Base-by-base conservation (phyloP, 768 basidiomycete genomes). In the Rhizopogon vesiculosus region DNA sequence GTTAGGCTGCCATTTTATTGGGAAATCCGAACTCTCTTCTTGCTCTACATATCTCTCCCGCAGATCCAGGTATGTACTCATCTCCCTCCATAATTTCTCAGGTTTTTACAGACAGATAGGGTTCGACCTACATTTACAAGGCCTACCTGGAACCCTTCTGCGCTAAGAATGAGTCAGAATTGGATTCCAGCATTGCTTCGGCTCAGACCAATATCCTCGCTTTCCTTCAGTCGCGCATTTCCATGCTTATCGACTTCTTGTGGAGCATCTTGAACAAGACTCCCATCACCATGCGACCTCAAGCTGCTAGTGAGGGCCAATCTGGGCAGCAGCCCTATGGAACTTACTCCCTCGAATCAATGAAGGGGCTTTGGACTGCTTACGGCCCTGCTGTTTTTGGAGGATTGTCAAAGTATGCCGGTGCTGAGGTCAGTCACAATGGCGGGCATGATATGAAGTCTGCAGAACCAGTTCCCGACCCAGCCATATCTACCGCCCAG, bases 1-100 rank as follows among this genome's bases (percentile, higher is more conserved):
- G 49, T 45, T 62, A 87, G 87, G 87, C 62, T 89, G 42, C 87
- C 88, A 7, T 87, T 90, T 65, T 89, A 89, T 64, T 87, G 83
- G 82, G 88, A 89, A 63, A 44, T 81, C 51, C 83, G 87, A 61
- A 87, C 84, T n/a, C 22, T 83, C 3, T 82, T 88, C 65, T 65
- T 89, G 3, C 73, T 89, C 25, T 89, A 84, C 72, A 67, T 89
- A 43, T 71, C 86, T 8, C 78, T 89, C 16, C 86, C 87, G 7
- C 86, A 87, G 71, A 86, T 79, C 1, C 78, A 87, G 78, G 87
- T 83, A 55, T 46, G 72, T 69, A 35, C 41, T 46, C 33, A 9
- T 41, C 29, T 53, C 10, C 40, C 3, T 28, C 44, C 22, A 39
- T 49, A 25, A 25, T 25, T 25, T 33, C 15, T 35, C 28, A 44